These are phyloP conservation scores for Metarhizium brunneum DNA, from an alignment of 2,329 filamentous ascomycete genomes.

Conservation along the genomic window DNA sequence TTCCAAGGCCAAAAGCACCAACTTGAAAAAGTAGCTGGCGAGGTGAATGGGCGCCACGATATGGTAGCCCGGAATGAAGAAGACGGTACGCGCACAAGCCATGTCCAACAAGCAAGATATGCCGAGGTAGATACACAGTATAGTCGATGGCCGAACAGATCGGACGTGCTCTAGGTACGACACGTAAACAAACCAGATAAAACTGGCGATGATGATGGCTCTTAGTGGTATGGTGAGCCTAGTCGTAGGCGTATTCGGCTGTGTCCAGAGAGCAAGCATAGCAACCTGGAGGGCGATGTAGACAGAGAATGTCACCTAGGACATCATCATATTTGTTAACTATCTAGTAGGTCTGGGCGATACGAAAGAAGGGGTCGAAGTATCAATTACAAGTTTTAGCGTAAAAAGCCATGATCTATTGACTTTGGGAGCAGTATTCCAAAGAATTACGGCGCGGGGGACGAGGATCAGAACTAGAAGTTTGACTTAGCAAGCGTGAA, in stretches of 20 bases:
- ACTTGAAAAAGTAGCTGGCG: slow-evolving; percentile 17
- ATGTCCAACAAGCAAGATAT: slow-evolving; percentile 21
- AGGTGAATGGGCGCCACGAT: slow-evolving; percentile 16
- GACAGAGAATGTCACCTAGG: not conserved
- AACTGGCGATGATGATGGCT: slow-evolving; percentile 9
- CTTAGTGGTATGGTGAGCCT: slow-evolving; percentile 10
- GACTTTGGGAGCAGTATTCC: slow-evolving; percentile 5
- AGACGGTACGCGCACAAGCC: slow-evolving; percentile 21
- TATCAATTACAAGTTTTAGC: slow-evolving; percentile 7
- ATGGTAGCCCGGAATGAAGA: slow-evolving; percentile 15
- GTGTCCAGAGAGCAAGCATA: slow-evolving; percentile 11
- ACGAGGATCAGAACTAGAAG: slow-evolving; percentile 5
- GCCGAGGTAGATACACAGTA: slow-evolving; percentile 20
- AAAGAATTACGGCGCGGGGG: slow-evolving; percentile 2
- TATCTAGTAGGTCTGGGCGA: not conserved
- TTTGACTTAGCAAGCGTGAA: not conserved
- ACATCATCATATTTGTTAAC: not conserved
- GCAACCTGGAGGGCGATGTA: slow-evolving; percentile 10
- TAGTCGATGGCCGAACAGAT: slow-evolving; percentile 22
- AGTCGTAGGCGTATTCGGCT: slow-evolving; percentile 7
- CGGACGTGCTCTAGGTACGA: slow-evolving; percentile 25
- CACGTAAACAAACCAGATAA: slow-evolving; percentile 9
- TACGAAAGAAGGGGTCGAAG: not conserved
- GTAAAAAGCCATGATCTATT: slow-evolving; percentile 9
- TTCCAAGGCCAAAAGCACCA: slow-evolving; percentile 13